These are phyloP conservation scores for Coleophoma cylindrospora DNA, from an alignment of 2,329 filamentous ascomycete species.

Conservation along the genomic window DNA sequence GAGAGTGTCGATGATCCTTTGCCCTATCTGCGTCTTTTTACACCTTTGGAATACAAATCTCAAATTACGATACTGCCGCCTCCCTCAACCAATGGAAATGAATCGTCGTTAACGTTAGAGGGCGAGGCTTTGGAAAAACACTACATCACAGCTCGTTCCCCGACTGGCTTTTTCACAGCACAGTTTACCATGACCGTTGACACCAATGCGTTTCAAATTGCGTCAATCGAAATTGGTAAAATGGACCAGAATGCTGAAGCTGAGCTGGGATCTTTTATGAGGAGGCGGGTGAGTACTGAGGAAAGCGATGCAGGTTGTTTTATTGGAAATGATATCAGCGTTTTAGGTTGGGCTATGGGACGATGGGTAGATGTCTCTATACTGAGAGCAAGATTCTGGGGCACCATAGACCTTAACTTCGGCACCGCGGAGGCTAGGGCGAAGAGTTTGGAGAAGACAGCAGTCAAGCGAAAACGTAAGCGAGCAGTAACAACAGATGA, in stretches of 20 bases:
- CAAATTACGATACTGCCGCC: conserved; percentile 40
- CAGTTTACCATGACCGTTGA: conserved; percentile 54
- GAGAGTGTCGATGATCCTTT: conserved; percentile 61
- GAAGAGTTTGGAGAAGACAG: conserved; percentile 8
- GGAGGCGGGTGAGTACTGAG: conserved; percentile 25
- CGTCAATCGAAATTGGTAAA: conserved; percentile 44
- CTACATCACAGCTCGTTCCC: conserved; percentile 42
- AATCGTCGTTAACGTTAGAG: conserved; percentile 12
- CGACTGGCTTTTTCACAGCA: conserved; percentile 50
- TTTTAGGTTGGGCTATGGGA: conserved; percentile 62
- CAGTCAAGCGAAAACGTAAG: conserved; percentile 14
- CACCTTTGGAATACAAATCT: conserved; percentile 58
- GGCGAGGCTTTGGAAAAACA: conserved; percentile 44
- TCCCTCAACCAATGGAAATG: conserved; percentile 6
- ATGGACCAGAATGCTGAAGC: conserved; percentile 53
- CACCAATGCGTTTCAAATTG: conserved; percentile 44
- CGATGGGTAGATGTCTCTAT: conserved; percentile 61
- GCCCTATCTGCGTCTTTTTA: conserved; percentile 68
- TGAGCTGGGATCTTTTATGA: conserved; percentile 50
- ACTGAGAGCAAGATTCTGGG: conserved; percentile 60
- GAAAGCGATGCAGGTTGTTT: conserved; percentile 29
- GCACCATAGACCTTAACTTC: conserved; percentile 44
- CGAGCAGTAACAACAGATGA: conserved; percentile 23
- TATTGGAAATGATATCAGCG: conserved; percentile 50
- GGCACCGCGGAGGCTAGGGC: conserved; percentile 26